Evolutionary conservation across 148 eudicot genomes (phyloP), one percentile per base, ranked within the genome.

Genomic region (Fagopyrum homotropicum): DNA sequence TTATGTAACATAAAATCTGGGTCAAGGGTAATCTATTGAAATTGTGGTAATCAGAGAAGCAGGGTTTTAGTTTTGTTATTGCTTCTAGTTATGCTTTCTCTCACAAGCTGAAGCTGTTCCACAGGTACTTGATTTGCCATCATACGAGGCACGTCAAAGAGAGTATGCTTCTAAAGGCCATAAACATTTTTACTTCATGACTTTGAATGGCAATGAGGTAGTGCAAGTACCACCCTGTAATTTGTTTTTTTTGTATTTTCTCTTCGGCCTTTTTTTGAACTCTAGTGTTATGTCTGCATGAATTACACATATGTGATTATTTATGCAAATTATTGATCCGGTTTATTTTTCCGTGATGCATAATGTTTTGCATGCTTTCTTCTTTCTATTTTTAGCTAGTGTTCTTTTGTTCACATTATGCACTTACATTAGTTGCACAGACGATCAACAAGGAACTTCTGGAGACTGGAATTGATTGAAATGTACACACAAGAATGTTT

Each of bases 131-230:
- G 97, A 95, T 77, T 78, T 95, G 86, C 96, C 78, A 77, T 78
- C 90, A 45, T 95, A 95, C 69, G 93, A 88, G 82, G 92, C 91
- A 68, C 91, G 99, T 0, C 99, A 95, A 78, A 88, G 78, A 76
- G 92, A 92, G 48, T 95, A 92, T 79, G 99, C 97, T 75, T 80
- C 83, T 60, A 80, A 85, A 77, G 97, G 97, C 72, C 92, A 95
- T 85, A 95, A 85, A 80, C 99, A 95, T 87, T 95, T 95, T 84
- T 95, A 95, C 83, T 95, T 95, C 83, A 95, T 95, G 99, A 95
- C 97, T 12, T 80, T 95, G 84, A 92, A 92, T 78, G 96, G 93
- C 80, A 86, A 90, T 73, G 99, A 95, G 99, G 98, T 95, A 80
- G 56, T 82, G 30, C 75, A 45, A 40, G 68, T 73, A 59, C 22